Conservation (phyloP, 495 filamentous ascomycete genomes). For the Ramalina peruviana region DNA sequence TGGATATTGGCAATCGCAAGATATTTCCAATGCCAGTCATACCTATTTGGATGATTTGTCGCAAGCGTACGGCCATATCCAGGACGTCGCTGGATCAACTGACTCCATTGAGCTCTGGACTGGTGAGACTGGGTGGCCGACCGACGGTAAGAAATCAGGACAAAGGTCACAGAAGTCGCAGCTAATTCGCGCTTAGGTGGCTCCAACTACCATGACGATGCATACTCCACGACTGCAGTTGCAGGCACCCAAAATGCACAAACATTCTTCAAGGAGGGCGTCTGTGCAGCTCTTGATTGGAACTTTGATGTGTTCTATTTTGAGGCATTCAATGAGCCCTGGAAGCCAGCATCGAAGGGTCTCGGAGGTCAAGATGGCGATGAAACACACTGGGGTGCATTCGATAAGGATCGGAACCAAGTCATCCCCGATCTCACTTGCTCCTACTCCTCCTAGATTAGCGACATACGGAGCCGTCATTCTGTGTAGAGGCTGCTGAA, state of each 20-base stretch:
- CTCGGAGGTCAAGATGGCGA: constrained; percentile 51
- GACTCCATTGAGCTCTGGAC: constrained; percentile 53
- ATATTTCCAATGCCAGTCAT: constrained; percentile 44
- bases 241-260: constrained; percentile 47
- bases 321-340: constrained; percentile 70
- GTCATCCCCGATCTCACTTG: constrained; percentile 51
- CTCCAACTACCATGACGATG: constrained; percentile 33
- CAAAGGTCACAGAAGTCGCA: neutral
- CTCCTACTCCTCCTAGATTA: constrained; percentile 6
- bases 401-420: constrained; percentile 42
- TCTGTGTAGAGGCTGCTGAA: too few species aligned
- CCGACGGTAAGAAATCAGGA: constrained; percentile 24
- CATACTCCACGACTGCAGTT: constrained; percentile 33
- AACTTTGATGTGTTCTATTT: constrained; percentile 71
- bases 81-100: constrained; percentile 40
- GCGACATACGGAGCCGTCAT: too few species aligned
- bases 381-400: constrained; percentile 71
- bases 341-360: constrained; percentile 59
- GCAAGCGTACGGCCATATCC: constrained; percentile 56
- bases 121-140: constrained; percentile 65
- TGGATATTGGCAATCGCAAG: constrained; percentile 66
- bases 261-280: constrained; percentile 48
- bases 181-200: constrained; percentile 30
- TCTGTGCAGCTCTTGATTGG: constrained; percentile 61
- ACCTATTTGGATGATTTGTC: constrained; percentile 65